Evolutionary conservation across 1,139 yeast genomes (phyloP).

Genomic region (Kodamaea suecica): DNA sequence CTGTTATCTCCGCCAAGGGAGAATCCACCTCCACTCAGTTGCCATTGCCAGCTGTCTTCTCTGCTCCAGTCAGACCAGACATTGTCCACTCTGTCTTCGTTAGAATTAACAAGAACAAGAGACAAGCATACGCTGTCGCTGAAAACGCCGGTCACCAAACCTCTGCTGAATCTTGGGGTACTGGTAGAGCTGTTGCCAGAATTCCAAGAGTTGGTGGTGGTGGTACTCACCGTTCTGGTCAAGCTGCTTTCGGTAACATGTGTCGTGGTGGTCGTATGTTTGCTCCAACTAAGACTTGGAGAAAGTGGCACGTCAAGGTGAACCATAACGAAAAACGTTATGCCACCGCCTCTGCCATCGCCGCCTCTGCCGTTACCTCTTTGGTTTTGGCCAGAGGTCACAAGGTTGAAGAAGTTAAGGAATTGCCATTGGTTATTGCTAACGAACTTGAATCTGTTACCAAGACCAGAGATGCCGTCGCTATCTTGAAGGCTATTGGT

Average conservation of each 20-base stretch:
- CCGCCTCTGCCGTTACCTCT: constrained; percentile 98
- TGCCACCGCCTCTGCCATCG: constrained; percentile 99
- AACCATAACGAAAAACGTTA: constrained; percentile 99
- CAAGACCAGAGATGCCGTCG: constrained; percentile 99
- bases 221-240: constrained; percentile 99
- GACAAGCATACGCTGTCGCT: constrained; percentile 99
- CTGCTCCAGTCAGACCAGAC: constrained; percentile 99
- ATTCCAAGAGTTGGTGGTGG: constrained; percentile 99
- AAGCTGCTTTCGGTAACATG: constrained; percentile 99
- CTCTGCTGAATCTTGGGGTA: constrained; percentile 99
- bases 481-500: constrained; percentile 96
- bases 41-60: constrained; percentile 97
- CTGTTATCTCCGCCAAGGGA: constrained; percentile 89
- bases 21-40: constrained; percentile 80
- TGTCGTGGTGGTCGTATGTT: constrained; percentile 99
- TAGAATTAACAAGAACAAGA: constrained; percentile 99
- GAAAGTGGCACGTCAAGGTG: constrained; percentile 99
- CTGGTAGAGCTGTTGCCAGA: constrained; percentile 99
- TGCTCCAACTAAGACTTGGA: constrained; percentile 99
- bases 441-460: constrained; percentile 87
- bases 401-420: constrained; percentile 98
- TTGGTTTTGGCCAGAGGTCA: constrained; percentile 99
- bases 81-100: constrained; percentile 98
- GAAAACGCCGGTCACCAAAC: constrained; percentile 99
- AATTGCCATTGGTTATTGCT: constrained; percentile 97